Evolutionary conservation across 306 rosid species (phyloP), one percentile per base, ranked within the genome.

Genomic region (Pachyrhizus erosus): DNA sequence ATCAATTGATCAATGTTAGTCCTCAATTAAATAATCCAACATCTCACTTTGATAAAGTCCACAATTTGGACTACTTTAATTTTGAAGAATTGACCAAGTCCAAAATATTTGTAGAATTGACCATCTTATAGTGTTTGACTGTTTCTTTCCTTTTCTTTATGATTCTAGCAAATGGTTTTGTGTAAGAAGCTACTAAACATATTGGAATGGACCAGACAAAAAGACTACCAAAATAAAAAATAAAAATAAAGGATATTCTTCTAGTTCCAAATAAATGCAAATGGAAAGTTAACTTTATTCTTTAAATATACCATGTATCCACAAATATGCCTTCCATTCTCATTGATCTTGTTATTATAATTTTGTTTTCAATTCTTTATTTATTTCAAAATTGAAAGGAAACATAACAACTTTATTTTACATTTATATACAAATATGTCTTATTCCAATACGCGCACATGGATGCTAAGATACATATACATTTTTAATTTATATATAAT

Each of bases 251-350:
- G 90, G 27, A 89, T 72, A 82, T 86, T 76, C 94, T 75, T 79
- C 51, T 48, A 78, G 76, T 75, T 87, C 83, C 62, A 76, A 37
- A 64, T 52, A 61, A 84, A 70, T 24, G 82, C 88, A 82, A 82
- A 84, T 87, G 85, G 84, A 46, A 85, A 73, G 69, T 62, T 37
- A 72, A 80, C 91, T 90, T 86, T 89, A 92, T 90, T 90, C 91
- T 79, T 84, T 75, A 58, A 37, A 81, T 70, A 85, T 90, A 26
- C 77, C 79, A 67, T 73, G 79, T 81, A 77, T 80, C 75, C 66
- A 37, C 2, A 13, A 2, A 43, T 73, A 73, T 87, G 70, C 92
- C 84, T 66, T 85, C 75, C 48, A 76, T 79, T 64, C 75, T 77
- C 14, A 21, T 74, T 23, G 75, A 78, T 65, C 39, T 70, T 39